phyloP scores from a whole-genome alignment of 108 stramenopile genomes.

The Aurantiochytrium sp. region DNA sequence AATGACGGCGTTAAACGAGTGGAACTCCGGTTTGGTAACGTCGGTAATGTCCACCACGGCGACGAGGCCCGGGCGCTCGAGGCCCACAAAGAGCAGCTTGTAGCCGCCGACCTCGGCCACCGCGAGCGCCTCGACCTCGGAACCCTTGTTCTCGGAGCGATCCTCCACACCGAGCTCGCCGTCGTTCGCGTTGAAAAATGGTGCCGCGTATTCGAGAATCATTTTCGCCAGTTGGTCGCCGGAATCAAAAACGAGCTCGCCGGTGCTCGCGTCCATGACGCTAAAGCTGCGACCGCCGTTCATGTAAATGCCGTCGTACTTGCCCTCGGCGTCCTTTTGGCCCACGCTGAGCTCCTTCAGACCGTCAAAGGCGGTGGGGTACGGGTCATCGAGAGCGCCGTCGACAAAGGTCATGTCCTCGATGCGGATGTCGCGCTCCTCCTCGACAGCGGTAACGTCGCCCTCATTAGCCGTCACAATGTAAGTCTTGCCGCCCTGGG shows the following conservation, averaged over 20 bases:
- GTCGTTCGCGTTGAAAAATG: neutral
- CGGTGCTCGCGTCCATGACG: neutral
- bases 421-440: neutral
- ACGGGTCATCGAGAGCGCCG: neutral
- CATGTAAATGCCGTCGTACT: neutral
- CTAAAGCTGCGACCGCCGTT: neutral
- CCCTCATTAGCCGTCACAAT: neutral
- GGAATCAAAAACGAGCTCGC: slow-evolving; percentile 11
- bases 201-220: neutral
- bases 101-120: neutral
- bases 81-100: slow-evolving; percentile 15
- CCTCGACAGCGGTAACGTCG: neutral
- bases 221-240: neutral
- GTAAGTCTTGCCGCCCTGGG: neutral
- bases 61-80: neutral
- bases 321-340: neutral
- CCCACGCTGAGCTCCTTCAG: neutral
- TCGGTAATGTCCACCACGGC: neutral
- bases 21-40: neutral
- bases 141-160: neutral
- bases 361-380: neutral
- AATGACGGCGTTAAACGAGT: neutral
- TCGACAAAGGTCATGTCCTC: neutral
- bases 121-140: neutral
- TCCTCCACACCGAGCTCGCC: neutral